Evolutionary conservation across 306 rosid genomes (phyloP).

Genomic region (Cucurbita pepo): DNA sequence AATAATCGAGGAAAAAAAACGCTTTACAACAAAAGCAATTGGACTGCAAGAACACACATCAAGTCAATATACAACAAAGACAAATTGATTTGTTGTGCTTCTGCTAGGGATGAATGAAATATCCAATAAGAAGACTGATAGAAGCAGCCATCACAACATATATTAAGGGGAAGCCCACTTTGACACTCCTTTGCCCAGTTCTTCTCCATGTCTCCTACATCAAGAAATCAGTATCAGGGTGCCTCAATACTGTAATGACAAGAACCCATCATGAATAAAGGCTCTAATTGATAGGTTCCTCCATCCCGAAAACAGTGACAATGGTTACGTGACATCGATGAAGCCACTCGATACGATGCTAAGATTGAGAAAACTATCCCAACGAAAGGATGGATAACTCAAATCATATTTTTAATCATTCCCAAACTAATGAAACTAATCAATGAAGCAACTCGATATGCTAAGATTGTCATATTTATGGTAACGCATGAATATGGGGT

Average conservation of each 20-base stretch:
- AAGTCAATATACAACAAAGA: not conserved
- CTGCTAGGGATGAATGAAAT: slow-evolving; percentile 35
- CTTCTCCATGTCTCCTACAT: slow-evolving; percentile 52
- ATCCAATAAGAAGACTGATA: slow-evolving; percentile 51
- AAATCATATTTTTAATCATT: not conserved
- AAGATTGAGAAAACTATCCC: not conserved
- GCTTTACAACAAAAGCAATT: not conserved
- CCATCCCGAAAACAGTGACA: not conserved
- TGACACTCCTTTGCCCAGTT: slow-evolving; percentile 19
- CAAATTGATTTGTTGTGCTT: not conserved
- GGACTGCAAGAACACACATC: not conserved
- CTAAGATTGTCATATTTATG: not conserved
- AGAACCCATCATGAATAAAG: not conserved
- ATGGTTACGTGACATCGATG: no score
- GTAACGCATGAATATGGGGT: not conserved
- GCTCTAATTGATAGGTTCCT: not conserved
- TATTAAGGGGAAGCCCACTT: slow-evolving; percentile 59
- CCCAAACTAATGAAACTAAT: not conserved
- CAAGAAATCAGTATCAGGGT: slow-evolving; percentile 2
- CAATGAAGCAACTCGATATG: no score
- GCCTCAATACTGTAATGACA: not conserved
- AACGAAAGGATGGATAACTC: not conserved
- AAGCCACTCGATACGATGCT: no score
- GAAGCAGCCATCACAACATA: slow-evolving; percentile 63
- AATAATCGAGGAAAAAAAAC: not conserved